Evolutionary conservation across 2,329 filamentous ascomycete genomes (phyloP), one percentile per base, ranked within the genome.

Genomic region (Sphaerostilbella broomeana): DNA sequence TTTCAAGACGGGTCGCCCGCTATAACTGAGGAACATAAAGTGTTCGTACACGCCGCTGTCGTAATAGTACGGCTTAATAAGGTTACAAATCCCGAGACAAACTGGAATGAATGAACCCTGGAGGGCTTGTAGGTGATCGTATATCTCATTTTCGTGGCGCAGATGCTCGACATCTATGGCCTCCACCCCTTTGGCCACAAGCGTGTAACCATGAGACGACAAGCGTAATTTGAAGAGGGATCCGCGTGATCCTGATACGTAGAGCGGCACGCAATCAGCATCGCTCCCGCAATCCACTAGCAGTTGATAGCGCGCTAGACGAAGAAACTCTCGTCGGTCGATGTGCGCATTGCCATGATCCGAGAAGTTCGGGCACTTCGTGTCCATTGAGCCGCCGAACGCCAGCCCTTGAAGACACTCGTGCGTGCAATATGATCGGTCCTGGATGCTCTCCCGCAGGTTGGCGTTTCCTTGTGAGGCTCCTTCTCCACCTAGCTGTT

Each of bases 121-220:
- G 26, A 65, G 47, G 10, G 43, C 25, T 7, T 18, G 17, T 7
- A 65, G 39, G 15, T 40, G 40, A 33, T 52, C 28, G 40, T 67
- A 65, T 0, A 64, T 43, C 6, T 52, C 18, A 6, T 54, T 49
- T 38, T 66, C 53, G 34, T 61, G 43, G 13, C 39, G 47, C 3
- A 66, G 46, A 20, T 36, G 35, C 5, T 3, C 15, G 2, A 41
- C 19, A 33, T 60, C 34, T 5, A 36, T 8, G 0, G 16, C 25
- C 47, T 65, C 53, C 11, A 65, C 50, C 4, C 59, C 62, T 47
- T 68, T 67, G 11, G 61, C 60, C 3, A 67, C 53, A 15, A 66
- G 49, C 28, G 57, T 64, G 33, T 67, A 67, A 29, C 61, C 55
- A 22, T 59, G 38, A 2, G 53, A 52, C 3, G 55, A 53, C 2